phyloP scores from a whole-genome alignment of 75 land plant species.

The Cupressus sempervirens region DNA sequence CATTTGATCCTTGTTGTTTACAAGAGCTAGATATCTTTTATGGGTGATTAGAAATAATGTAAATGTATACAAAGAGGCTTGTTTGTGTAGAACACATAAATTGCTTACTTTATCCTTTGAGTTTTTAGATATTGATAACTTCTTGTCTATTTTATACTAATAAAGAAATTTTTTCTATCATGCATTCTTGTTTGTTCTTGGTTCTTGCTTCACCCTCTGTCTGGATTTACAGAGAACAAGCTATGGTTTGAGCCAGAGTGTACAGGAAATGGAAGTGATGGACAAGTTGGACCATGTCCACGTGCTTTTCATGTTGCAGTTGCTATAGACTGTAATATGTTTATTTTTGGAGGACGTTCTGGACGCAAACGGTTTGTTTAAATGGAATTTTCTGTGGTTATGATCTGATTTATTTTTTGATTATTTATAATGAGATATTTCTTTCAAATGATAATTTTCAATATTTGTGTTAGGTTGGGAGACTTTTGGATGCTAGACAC shows the following conservation, averaged over 20 bases:
- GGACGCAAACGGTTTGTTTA: conserved; percentile 70
- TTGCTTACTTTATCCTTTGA: background rate
- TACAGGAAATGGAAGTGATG: conserved; percentile 75
- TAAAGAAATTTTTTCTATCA: background rate
- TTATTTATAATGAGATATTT: background rate
- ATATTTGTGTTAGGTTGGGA: conserved; percentile 57
- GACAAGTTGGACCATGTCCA: conserved; percentile 73
- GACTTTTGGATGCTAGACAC: conserved; percentile 99
- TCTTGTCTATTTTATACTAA: background rate
- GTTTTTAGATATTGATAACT: background rate
- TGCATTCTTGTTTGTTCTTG: background rate
- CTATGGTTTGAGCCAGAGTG: conserved; percentile 93
- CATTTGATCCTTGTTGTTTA: background rate
- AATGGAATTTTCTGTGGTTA: background rate
- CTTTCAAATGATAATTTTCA: background rate
- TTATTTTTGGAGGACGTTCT: conserved; percentile 90
- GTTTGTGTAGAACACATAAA: background rate
- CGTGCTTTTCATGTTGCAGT: conserved; percentile 95
- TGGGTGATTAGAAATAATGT: background rate
- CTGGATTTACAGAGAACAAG: conserved; percentile 61
- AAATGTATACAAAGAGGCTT: background rate
- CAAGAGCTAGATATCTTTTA: background rate
- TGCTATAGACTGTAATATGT: conserved; percentile 94
- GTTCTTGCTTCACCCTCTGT: background rate
- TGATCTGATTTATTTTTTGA: background rate